Conservation (phyloP, 2,329 filamentous ascomycete genomes). For the Helminthosporium solani region DNA sequence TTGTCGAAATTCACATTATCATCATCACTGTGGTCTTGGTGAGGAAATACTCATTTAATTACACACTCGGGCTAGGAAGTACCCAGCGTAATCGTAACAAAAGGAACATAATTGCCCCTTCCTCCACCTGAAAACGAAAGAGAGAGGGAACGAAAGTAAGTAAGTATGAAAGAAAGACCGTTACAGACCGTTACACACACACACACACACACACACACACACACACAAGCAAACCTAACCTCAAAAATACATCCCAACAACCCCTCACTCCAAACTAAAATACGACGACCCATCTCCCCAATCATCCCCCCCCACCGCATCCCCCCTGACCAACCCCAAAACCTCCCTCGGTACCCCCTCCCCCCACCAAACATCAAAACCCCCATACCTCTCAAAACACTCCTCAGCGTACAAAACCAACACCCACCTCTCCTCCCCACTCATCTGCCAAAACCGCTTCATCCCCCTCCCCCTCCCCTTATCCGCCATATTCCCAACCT, state of each 20-base stretch:
- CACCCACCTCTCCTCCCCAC: conserved; percentile 25
- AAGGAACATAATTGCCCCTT: too few relatives aligned
- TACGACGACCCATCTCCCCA: conserved; percentile 12
- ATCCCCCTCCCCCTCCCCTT: conserved; percentile 8
- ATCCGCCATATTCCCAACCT: conserved; percentile 8
- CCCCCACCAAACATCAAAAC: conserved; percentile 26
- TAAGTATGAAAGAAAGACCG: too few relatives aligned
- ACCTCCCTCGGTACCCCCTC: conserved; percentile 28
- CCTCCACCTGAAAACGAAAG: too few relatives aligned
- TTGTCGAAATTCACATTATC: too few relatives aligned
- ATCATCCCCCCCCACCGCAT: conserved; percentile 13
- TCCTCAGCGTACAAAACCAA: conserved; percentile 33
- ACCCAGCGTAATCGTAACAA: too few relatives aligned
- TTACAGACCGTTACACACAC: too few relatives aligned
- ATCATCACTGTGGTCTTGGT: too few relatives aligned
- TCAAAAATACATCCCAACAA: neutral
- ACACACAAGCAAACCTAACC: too few relatives aligned
- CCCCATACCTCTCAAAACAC: conserved; percentile 29
- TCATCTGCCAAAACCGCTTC: conserved; percentile 14
- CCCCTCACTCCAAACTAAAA: neutral
- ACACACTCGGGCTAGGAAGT: too few relatives aligned
- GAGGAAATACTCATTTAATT: too few relatives aligned
- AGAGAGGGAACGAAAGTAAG: too few relatives aligned
- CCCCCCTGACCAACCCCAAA: conserved; percentile 22
- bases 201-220: too few relatives aligned